Percentiles rank a stretch among this genome's conserved stretches.
Conservation (phyloP, 495 filamentous ascomycete species). For the Penicillium bialowiezense region DNA sequence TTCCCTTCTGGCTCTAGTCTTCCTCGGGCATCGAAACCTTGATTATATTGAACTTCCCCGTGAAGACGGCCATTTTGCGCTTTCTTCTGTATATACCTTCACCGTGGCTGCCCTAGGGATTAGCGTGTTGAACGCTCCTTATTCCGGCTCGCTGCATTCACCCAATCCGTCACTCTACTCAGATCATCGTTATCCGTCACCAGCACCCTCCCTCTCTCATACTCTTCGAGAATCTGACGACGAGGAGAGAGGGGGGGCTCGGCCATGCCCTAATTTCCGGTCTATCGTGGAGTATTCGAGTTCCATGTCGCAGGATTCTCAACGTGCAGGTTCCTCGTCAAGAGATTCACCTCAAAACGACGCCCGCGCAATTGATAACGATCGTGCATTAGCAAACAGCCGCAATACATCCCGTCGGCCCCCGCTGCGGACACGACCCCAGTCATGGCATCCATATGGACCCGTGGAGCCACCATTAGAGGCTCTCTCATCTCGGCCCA, state of each 20-base stretch:
- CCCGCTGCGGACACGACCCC: slow-evolving; percentile 30
- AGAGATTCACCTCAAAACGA: slow-evolving; percentile 27
- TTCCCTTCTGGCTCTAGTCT: slow-evolving; percentile 1
- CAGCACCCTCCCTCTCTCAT: slow-evolving; percentile 40
- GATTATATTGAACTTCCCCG: background rate
- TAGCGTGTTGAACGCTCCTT: slow-evolving; percentile 34
- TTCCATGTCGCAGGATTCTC: slow-evolving; percentile 49
- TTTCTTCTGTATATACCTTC: slow-evolving; percentile 14
- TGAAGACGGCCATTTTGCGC: background rate
- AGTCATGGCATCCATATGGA: slow-evolving; percentile 39
- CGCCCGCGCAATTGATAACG: slow-evolving; percentile 26
- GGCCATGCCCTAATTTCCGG: slow-evolving; percentile 45
- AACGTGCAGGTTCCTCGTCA: slow-evolving; percentile 30
- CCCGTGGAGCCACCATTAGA: slow-evolving; percentile 40
- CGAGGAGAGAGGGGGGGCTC: slow-evolving; percentile 38
- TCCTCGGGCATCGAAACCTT: background rate
- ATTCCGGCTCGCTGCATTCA: slow-evolving; percentile 25
- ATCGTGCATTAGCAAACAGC: slow-evolving; percentile 19
- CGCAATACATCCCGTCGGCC: slow-evolving; percentile 26
- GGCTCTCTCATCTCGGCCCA: slow-evolving; percentile 37
- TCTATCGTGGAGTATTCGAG: slow-evolving; percentile 30
- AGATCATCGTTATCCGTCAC: slow-evolving; percentile 33
- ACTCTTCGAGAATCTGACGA: slow-evolving; percentile 33
- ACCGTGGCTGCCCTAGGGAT: slow-evolving; percentile 46
- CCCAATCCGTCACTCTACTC: slow-evolving; percentile 34